A percentile compares a stretch with the other conserved stretches of the same genome.
Conservation (phyloP, 2,329 filamentous ascomycete species). For the Monosporascus sp. region DNA sequence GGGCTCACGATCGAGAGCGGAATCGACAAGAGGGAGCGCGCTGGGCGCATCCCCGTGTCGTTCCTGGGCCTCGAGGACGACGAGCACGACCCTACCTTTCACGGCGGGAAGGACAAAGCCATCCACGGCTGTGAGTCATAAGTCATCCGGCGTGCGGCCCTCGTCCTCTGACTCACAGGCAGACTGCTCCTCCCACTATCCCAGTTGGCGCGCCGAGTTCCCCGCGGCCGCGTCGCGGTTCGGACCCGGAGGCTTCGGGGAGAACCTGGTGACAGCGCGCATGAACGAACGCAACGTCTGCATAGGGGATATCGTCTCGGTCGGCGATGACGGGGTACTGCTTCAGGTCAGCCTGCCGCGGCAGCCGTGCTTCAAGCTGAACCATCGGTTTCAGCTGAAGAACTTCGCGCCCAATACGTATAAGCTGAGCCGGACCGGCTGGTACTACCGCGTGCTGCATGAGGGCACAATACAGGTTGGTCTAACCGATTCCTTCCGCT, state of each 20-base stretch:
- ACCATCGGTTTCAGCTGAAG: constrained; percentile 60
- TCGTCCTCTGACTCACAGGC: constrained; percentile 10
- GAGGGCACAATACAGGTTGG: constrained; percentile 43
- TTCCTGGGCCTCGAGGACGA: constrained; percentile 51
- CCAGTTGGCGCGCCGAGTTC: constrained; percentile 46
- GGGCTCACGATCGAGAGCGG: constrained; percentile 47
- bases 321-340: constrained; percentile 37
- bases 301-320: constrained; percentile 54
- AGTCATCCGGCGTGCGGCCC: background rate
- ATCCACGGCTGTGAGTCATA: constrained; percentile 48
- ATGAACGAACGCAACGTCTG: constrained; percentile 62
- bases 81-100: constrained; percentile 57
- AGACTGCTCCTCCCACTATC: constrained; percentile 58
- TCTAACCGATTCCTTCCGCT: background rate
- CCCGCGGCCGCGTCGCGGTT: constrained; percentile 48
- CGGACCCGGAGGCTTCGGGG: constrained; percentile 55
- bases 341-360: constrained; percentile 58
- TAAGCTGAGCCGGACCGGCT: constrained; percentile 54
- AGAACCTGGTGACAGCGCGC: constrained; percentile 53
- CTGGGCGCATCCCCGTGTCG: constrained; percentile 40
- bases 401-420: constrained; percentile 57
- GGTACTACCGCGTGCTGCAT: constrained; percentile 59
- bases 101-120: constrained; percentile 60
- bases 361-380: constrained; percentile 64
- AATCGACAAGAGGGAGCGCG: constrained; percentile 48